phyloP scores from a whole-genome alignment of 1,139 yeast genomes.

The Blastobotrys arbuscula region DNA sequence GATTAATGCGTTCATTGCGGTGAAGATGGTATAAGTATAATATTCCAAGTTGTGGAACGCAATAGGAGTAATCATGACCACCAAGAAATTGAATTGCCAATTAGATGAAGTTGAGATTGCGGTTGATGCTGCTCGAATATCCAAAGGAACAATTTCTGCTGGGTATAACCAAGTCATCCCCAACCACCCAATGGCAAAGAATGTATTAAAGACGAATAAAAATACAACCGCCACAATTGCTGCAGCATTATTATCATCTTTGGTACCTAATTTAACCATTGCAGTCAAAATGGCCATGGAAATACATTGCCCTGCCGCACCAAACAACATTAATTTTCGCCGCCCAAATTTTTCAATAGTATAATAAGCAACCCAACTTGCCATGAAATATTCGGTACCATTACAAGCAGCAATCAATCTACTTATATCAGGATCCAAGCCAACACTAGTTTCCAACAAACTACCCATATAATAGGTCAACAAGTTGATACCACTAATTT shows the following conservation, averaged over 20 bases:
- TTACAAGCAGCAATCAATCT: conserved; percentile 43
- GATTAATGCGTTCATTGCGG: conserved; percentile 37
- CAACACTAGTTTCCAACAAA: conserved; percentile 39
- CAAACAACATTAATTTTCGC: conserved; percentile 45
- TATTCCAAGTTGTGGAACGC: conserved; percentile 42
- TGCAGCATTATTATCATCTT: conserved; percentile 19
- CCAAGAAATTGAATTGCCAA: conserved; percentile 49
- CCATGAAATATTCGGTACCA: conserved; percentile 44
- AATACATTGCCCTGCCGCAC: conserved; percentile 32
- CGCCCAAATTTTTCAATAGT: conserved; percentile 57
- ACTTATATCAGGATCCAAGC: conserved; percentile 38
- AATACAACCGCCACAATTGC: conserved; percentile 43
- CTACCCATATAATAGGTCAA: conserved; percentile 54
- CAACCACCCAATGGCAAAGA: conserved; percentile 53
- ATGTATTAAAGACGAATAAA: conserved; percentile 47
- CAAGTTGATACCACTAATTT: conserved; percentile 67
- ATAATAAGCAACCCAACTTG: conserved; percentile 41
- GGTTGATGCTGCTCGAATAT: conserved; percentile 48
- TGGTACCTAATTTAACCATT: conserved; percentile 22
- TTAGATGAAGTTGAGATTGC: conserved; percentile 51
- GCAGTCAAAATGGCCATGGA: conserved; percentile 26
- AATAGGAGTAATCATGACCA: conserved; percentile 50
- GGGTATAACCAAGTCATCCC: conserved; percentile 43
- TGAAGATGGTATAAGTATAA: conserved; percentile 42
- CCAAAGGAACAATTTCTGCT: conserved; percentile 44